These are phyloP conservation scores for Tulasnella calospora DNA, from an alignment of 768 basidiomycete species.

Conservation along the genomic window DNA sequence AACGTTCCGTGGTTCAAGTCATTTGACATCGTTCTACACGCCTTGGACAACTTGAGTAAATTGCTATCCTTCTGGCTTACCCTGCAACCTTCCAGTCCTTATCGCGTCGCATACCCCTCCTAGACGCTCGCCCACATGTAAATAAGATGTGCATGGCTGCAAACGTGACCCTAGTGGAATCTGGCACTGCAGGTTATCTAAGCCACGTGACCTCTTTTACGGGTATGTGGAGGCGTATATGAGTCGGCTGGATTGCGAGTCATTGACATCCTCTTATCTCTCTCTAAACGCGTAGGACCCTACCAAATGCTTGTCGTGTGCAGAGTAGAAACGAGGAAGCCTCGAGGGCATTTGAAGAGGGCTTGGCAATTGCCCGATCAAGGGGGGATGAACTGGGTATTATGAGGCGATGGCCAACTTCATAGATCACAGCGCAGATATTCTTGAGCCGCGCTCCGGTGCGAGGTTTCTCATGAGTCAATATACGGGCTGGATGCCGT, in stretches of 20 bases:
- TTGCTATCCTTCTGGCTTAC: conserved; percentile 18
- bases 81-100: not conserved
- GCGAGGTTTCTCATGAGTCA: too few relatives aligned
- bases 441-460: too few relatives aligned
- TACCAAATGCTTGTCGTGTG: conserved; percentile 96
- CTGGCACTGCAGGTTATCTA: conserved; percentile 93
- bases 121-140: conserved; percentile 91
- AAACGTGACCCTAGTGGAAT: conserved; percentile 84
- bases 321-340: too few relatives aligned
- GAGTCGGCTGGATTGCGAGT: not conserved
- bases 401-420: too few relatives aligned
- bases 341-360: too few relatives aligned
- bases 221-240: conserved; percentile 46
- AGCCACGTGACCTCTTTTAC: conserved; percentile 90
- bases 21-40: conserved; percentile 92
- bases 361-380: too few relatives aligned
- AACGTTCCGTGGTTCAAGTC: conserved; percentile 84
- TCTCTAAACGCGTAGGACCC: conserved; percentile 52
- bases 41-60: conserved; percentile 90
- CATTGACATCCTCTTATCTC: not conserved
- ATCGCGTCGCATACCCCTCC: not conserved
- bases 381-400: too few relatives aligned
- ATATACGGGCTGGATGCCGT: too few relatives aligned
- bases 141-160: conserved; percentile 98
- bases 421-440: too few relatives aligned